Evolutionary conservation across 179 eudicot species (phyloP).

Genomic region (Beta corolliflora): DNA sequence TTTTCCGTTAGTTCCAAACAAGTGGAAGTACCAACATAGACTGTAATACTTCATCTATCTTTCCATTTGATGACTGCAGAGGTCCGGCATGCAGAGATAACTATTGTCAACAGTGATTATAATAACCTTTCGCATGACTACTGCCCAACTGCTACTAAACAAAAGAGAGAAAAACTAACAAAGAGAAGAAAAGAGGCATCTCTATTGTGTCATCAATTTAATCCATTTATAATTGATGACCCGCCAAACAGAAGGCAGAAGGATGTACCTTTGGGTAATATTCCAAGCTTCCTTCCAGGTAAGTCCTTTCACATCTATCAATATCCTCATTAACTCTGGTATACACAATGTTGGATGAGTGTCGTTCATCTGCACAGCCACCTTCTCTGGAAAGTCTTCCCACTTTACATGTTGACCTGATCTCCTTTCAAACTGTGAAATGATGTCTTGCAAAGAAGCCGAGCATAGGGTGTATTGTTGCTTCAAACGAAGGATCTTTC

Average conservation of each 20-base stretch:
- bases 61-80: not conserved
- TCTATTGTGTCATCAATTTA: not conserved
- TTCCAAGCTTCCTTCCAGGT: conserved; percentile 81
- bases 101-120: not conserved
- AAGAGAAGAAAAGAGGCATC: not conserved
- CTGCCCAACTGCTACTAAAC: not conserved
- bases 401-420: conserved; percentile 64
- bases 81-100: not conserved
- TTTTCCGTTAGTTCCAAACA: not conserved
- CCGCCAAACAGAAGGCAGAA: not conserved
- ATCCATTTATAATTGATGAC: not conserved
- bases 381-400: conserved; percentile 85
- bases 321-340: conserved; percentile 81
- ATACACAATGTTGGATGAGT: conserved; percentile 95
- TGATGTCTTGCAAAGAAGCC: conserved; percentile 91
- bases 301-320: conserved; percentile 78
- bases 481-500: conserved; percentile 81
- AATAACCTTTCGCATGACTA: not conserved
- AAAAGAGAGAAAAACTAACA: not conserved
- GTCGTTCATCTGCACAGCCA: conserved; percentile 96
- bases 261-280: conserved; percentile 66
- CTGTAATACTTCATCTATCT: not conserved
- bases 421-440: conserved; percentile 79
- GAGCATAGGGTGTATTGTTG: conserved; percentile 94
- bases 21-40: not conserved